These are phyloP conservation scores for Tirmania nivea DNA, from an alignment of 495 filamentous ascomycete genomes.

Conservation along the genomic window DNA sequence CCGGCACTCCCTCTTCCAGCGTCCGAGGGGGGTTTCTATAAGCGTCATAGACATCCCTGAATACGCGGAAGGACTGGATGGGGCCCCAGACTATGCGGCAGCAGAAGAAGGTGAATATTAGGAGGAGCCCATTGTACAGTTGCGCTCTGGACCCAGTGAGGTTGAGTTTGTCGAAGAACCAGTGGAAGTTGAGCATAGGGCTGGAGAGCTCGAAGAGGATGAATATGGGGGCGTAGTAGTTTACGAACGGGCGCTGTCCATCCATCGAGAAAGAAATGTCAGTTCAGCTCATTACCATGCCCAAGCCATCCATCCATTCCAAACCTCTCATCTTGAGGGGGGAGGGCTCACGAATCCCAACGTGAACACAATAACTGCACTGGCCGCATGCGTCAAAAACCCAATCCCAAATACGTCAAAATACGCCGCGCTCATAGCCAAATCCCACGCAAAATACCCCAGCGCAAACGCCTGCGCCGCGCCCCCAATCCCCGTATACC, in stretches of 20 bases:
- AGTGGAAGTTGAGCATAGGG: constrained; percentile 91
- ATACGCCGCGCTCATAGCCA: constrained; percentile 49
- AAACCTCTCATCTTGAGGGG: background rate
- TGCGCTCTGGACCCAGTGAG: constrained; percentile 69
- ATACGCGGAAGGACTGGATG: constrained; percentile 55
- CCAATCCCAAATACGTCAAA: constrained; percentile 68
- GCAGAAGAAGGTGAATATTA: constrained; percentile 56
- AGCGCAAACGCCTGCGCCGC: constrained; percentile 65
- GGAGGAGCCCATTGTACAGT: constrained; percentile 66
- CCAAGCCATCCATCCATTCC: no score
- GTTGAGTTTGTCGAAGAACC: constrained; percentile 91
- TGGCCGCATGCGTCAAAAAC: constrained; percentile 71
- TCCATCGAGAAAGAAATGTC: no score
- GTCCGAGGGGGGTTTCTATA: constrained; percentile 24
- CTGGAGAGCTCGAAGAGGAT: constrained; percentile 95
- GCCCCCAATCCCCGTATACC: constrained; percentile 63
- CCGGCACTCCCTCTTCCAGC: constrained; percentile 21
- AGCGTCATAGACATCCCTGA: constrained; percentile 56
- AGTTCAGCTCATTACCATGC: no score
- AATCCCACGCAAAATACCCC: constrained; percentile 94
- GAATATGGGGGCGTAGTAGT: constrained; percentile 77
- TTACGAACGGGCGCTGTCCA: constrained; percentile 65
- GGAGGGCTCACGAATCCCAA: constrained; percentile 67
- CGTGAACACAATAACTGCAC: constrained; percentile 64
- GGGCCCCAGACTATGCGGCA: constrained; percentile 85